A percentile compares a stretch with the other conserved stretches of the same genome.
These are phyloP conservation scores for Clitoria ternatea DNA, from an alignment of 306 rosid genomes.

Conservation along the genomic window DNA sequence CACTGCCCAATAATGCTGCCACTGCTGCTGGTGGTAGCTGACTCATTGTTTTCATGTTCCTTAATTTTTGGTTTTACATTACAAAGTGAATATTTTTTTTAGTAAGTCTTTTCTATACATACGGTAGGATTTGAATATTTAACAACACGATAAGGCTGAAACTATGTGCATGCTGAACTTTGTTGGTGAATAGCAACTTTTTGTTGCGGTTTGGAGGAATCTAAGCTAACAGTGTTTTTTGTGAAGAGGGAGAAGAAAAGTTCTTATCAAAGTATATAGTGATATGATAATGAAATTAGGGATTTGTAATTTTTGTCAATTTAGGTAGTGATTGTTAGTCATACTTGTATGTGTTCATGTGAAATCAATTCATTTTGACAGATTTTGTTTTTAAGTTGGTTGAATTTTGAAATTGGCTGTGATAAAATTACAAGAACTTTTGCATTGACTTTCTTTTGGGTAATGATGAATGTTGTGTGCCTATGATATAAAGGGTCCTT, in stretches of 20 bases:
- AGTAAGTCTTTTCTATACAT: too few relatives aligned
- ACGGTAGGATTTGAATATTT: too few relatives aligned
- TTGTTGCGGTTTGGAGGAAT: conserved; percentile 35
- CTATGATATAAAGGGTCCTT: conserved; percentile 19
- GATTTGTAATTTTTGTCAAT: conserved; percentile 13
- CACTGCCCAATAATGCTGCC: conserved; percentile 34
- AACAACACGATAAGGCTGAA: too few relatives aligned
- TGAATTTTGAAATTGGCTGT: conserved; percentile 20
- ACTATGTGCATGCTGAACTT: too few relatives aligned
- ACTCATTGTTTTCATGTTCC: conserved; percentile 25
- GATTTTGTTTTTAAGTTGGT: conserved; percentile 1
- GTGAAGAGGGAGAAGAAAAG: conserved; percentile 32
- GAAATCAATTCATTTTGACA: conserved; percentile 25
- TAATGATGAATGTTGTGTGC: conserved; percentile 24
- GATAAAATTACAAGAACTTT: conserved; percentile 23
- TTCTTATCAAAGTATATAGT: conserved; percentile 13
- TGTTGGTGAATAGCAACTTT: conserved; percentile 9
- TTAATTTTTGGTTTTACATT: too few relatives aligned
- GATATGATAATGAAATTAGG: conserved; percentile 13
- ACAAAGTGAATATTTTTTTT: too few relatives aligned
- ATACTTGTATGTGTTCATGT: conserved; percentile 12
- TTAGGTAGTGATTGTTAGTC: conserved; percentile 22
- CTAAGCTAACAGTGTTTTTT: conserved; percentile 18
- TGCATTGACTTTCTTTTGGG: conserved; percentile 34
- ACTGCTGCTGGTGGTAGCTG: conserved; percentile 53